Conservation (phyloP, 129 eudicot species). For the Helianthus annuus region HanXRQr2.0-SUNRISE NC_035442.2:84693109-84693608, state of each 20-base stretch:
- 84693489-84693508: too few species aligned
- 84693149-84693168: constrained; percentile 47
- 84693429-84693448: too few species aligned
- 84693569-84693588: neutral
- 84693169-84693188: constrained; percentile 15
- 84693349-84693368: constrained; percentile 35
- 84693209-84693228: neutral
- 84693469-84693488: too few species aligned
- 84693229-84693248: neutral
- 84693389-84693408: constrained; percentile 44
- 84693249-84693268: constrained; percentile 46
- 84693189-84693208: too few species aligned
- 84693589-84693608: constrained; percentile 59
- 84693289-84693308: constrained; percentile 42
- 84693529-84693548: too few species aligned
- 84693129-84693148: constrained; percentile 44
- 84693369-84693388: constrained; percentile 40
- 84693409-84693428: neutral
- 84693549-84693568: neutral
- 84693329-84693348: constrained; percentile 27
- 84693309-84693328: constrained; percentile 39
- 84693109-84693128: constrained; percentile 48
- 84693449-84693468: too few species aligned
- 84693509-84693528: too few species aligned
- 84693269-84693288: constrained; percentile 48